These are phyloP conservation scores for Jackrogersella multiformis DNA, from an alignment of 495 filamentous ascomycete species.

Conservation along the genomic window DNA sequence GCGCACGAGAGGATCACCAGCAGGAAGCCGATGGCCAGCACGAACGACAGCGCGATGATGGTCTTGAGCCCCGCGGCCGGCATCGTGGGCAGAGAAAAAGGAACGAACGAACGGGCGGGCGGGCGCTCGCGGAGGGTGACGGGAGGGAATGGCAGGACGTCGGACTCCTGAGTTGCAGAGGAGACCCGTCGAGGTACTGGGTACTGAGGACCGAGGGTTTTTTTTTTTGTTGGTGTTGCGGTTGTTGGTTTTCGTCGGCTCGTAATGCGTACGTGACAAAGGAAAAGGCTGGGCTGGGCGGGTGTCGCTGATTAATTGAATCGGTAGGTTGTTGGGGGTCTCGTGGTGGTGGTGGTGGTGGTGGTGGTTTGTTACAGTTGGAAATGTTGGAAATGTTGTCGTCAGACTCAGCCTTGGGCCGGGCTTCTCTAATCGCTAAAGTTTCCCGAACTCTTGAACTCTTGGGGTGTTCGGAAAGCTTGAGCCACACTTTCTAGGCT, in stretches of 20 bases:
- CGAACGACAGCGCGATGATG: constrained; percentile 98
- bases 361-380: constrained; percentile 25
- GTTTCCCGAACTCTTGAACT: background rate
- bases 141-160: background rate
- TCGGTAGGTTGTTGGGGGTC: constrained; percentile 6
- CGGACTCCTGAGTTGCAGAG: background rate
- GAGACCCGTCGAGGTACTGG: too few relatives aligned
- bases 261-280: too few relatives aligned
- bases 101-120: too few relatives aligned
- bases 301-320: too few relatives aligned
- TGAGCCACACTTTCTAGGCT: constrained; percentile 40
- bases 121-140: background rate
- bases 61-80: constrained; percentile 89
- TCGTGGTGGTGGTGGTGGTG: constrained; percentile 24
- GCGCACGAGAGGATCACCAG: constrained; percentile 98
- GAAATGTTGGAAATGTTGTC: constrained; percentile 48
- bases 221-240: too few relatives aligned
- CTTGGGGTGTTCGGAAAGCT: constrained; percentile 41
- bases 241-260: too few relatives aligned
- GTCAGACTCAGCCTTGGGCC: constrained; percentile 48
- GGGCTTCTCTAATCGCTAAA: constrained; percentile 25
- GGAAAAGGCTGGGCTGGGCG: too few relatives aligned
- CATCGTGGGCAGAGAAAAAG: too few relatives aligned
- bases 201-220: too few relatives aligned
- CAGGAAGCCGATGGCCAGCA: constrained; percentile 98